Evolutionary conservation across 225 moss, liverwort and hornwort species (phyloP).

Genomic region (Pseudoscleropodium purum): DNA sequence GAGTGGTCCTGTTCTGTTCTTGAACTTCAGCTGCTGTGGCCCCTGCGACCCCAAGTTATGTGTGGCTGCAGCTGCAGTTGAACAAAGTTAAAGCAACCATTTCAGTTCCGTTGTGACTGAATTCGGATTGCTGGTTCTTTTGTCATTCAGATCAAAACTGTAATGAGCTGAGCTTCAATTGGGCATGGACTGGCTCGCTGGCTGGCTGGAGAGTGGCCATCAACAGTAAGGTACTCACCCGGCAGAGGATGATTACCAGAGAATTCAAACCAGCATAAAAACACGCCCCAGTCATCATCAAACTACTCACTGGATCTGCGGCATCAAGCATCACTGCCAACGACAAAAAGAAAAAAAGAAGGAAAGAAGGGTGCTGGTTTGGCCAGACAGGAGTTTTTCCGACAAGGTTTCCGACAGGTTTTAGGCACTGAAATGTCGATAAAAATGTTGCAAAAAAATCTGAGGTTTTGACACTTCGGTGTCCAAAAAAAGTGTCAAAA

Average conservation of each 20-base stretch:
- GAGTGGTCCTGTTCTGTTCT: neutral
- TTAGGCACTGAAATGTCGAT: neutral
- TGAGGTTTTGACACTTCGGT: neutral
- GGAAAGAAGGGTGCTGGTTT: neutral
- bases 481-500: neutral
- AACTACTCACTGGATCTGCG: neutral
- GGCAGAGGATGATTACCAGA: neutral
- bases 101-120: neutral
- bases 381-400: neutral
- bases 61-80: neutral
- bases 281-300: neutral
- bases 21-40: too few species aligned
- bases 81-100: neutral
- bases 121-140: neutral
- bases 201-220: neutral
- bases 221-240: too few species aligned
- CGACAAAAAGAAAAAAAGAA: too few species aligned
- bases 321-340: neutral
- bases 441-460: neutral
- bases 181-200: neutral
- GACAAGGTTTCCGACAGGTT: neutral
- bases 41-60: neutral
- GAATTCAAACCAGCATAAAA: neutral
- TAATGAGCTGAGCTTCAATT: neutral
- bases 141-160: neutral